Conservation (phyloP, 2,329 filamentous ascomycete species). For the Scedosporium apiospermum region DNA sequence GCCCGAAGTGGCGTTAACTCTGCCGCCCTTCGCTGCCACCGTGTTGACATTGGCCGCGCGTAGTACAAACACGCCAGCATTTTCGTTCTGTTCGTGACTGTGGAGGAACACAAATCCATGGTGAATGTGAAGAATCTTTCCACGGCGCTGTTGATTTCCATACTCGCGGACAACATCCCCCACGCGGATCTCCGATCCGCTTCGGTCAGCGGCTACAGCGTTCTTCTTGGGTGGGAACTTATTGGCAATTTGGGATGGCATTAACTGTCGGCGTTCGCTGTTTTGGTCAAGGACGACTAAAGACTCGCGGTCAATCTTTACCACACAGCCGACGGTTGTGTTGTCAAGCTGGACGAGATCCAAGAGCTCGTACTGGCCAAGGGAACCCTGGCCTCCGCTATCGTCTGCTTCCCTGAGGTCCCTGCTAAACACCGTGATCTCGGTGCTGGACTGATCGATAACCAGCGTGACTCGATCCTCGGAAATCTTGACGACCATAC, state of each 20-base stretch:
- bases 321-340: constrained; percentile 83
- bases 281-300: constrained; percentile 86
- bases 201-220: constrained; percentile 84
- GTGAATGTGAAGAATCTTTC: constrained; percentile 88
- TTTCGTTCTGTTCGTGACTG: constrained; percentile 74
- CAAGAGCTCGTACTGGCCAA: constrained; percentile 86
- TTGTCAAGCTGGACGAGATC: constrained; percentile 92
- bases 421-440: constrained; percentile 97
- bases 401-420: constrained; percentile 90
- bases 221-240: constrained; percentile 74
- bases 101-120: constrained; percentile 87
- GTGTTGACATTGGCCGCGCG: constrained; percentile 79
- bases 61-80: constrained; percentile 81
- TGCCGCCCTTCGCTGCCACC: constrained; percentile 86
- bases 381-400: constrained; percentile 71
- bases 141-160: constrained; percentile 73
- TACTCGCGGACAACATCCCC: constrained; percentile 91
- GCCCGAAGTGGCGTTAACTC: constrained; percentile 52
- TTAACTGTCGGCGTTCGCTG: constrained; percentile 67
- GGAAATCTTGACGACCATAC: constrained; percentile 89
- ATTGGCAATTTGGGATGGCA: constrained; percentile 87
- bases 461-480: constrained; percentile 89
- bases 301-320: constrained; percentile 92
- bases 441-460: constrained; percentile 83
- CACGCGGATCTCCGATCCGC: constrained; percentile 82